Conservation (phyloP, 208 protist species). For the Crithidia sp. region DNA sequence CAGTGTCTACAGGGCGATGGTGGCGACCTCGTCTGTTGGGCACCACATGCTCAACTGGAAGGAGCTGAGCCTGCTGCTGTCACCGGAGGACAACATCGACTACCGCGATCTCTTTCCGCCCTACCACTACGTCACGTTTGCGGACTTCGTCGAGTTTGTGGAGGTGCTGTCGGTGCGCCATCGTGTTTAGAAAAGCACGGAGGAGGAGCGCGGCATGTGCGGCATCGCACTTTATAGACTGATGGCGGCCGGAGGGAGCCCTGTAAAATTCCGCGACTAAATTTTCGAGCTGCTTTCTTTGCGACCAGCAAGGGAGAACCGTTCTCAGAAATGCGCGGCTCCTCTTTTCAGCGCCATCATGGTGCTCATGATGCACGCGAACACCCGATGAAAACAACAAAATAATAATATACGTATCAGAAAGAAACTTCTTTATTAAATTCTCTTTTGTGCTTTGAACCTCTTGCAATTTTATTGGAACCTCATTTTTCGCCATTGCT, state of each 20-base stretch:
- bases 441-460: neutral
- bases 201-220: neutral
- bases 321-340: no score
- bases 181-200: slow-evolving; percentile 2
- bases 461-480: neutral
- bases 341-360: no score
- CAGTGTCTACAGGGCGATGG: slow-evolving; percentile 25
- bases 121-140: slow-evolving; percentile 24
- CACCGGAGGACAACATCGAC: slow-evolving; percentile 38
- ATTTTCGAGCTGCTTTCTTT: no score
- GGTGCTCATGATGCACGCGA: no score
- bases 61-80: slow-evolving; percentile 31
- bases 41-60: slow-evolving; percentile 30
- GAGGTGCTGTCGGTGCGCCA: slow-evolving; percentile 40
- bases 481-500: neutral
- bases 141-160: slow-evolving; percentile 38
- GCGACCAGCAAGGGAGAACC: no score
- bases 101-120: slow-evolving; percentile 34
- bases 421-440: neutral
- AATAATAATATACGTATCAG: no score
- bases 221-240: no score
- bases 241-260: no score
- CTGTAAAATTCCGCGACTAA: no score
- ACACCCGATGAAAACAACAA: no score
- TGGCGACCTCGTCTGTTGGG: slow-evolving; percentile 20